Evolutionary conservation across 441 rosid species (phyloP), one percentile per base, ranked within the genome.

Genomic region (Iberis amara): DNA sequence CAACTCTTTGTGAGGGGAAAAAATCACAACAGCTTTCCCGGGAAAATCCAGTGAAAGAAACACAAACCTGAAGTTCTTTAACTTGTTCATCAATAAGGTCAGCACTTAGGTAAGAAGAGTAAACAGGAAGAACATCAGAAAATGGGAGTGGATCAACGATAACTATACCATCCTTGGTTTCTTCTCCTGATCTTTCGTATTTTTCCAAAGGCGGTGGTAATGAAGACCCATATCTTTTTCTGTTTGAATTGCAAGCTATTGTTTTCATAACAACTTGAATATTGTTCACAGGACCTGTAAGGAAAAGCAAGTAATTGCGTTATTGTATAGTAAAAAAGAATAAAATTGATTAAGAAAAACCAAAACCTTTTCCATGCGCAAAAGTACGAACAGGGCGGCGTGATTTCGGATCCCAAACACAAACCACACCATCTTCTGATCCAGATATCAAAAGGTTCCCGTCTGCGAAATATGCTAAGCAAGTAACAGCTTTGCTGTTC

Each of bases 381-480:
- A 86, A 72, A 61, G 75, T 76, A 35, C 82, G 89, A 47, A 84
- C 56, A 3, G 66, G 61, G 30, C 58, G 73, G 32, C 63, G 74
- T 28, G 67, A 71, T 68, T 49, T 72, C 45, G 82, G 72, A 45
- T 86, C 78, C 83, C 84, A 92, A 61, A 79, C 79, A 61, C 77
- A 68, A 69, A 92, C 58, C 61, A 64, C 35, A 53, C 94, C 97
- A 69, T 89, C 96, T 68, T 78, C 92, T 40, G 95, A 82, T 52
- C 90, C 96, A 65, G 86, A 78, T 15, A 89, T 77, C 66, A 89
- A 68, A 26, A 76, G 57, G 68, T 79, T 81, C 62, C 82, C 77
- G 8, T 62, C 72, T 9, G 64, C 14, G 54, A 85, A 72, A 55
- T 80, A 79, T 21, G 83, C 76, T 69, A 89, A 76, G 79, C 81